Evolutionary conservation across 331 rosid species (phyloP).

Genomic region (Malus hybrid): DNA sequence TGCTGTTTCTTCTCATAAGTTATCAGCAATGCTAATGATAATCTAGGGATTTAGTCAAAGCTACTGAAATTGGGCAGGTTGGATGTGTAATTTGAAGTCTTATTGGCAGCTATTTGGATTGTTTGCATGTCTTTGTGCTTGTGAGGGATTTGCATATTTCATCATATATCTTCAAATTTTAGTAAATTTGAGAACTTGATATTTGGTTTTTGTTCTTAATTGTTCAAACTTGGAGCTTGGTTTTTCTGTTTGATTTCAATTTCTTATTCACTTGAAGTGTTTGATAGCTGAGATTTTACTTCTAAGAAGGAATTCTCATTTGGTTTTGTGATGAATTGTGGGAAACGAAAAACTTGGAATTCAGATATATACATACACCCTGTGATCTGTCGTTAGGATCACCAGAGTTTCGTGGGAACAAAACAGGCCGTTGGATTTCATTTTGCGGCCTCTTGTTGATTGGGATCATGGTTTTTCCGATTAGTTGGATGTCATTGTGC

Average conservation of each 20-base stretch:
- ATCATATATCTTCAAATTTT: neutral
- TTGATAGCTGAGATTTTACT: conserved; percentile 9
- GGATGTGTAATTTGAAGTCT: neutral
- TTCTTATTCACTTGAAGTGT: conserved; percentile 2
- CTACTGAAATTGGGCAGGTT: conserved; percentile 16
- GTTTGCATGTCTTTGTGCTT: neutral
- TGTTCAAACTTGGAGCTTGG: neutral
- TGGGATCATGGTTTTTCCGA: conserved; percentile 14
- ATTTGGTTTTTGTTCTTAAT: conserved; percentile 1
- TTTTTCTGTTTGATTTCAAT: conserved; percentile 5
- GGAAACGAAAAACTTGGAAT: neutral
- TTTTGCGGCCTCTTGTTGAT: conserved; percentile 1
- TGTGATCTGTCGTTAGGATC: neutral
- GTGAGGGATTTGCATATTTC: neutral
- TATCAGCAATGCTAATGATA: conserved; percentile 3
- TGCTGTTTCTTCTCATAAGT: conserved; percentile 8
- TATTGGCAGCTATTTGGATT: conserved; percentile 5
- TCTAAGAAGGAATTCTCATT: conserved; percentile 4
- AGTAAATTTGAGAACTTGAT: conserved; percentile 3
- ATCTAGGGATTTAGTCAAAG: conserved; percentile 13
- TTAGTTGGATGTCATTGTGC: neutral
- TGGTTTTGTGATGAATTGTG: conserved; percentile 14
- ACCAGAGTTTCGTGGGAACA: neutral
- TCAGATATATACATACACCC: conserved; percentile 1
- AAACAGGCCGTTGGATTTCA: neutral